These are phyloP conservation scores for Populus hybrid DNA, from an alignment of 441 rosid genomes.

Conservation along the genomic window DNA sequence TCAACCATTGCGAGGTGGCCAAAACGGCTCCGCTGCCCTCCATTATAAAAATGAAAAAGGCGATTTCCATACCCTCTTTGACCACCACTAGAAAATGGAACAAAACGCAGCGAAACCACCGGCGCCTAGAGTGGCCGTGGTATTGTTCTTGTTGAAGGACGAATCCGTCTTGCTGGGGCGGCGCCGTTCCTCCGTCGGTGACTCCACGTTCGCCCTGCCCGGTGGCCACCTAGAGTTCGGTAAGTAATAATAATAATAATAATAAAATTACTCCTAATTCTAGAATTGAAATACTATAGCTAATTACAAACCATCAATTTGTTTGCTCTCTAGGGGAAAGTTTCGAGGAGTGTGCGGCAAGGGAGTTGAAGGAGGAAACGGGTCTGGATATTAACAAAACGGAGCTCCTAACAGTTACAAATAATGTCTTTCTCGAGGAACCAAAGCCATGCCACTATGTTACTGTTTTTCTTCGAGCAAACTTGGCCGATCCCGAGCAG, in stretches of 20 bases:
- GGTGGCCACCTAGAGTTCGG: slow-evolving; percentile 97
- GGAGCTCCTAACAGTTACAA: slow-evolving; percentile 61
- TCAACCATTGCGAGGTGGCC: not conserved
- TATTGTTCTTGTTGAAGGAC: slow-evolving; percentile 26
- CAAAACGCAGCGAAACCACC: slow-evolving; percentile 2
- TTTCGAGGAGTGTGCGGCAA: slow-evolving; percentile 74
- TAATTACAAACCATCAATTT: not conserved
- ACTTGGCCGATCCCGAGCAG: slow-evolving; percentile 44
- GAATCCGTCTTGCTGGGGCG: slow-evolving; percentile 54
- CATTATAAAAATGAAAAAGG: not conserved
- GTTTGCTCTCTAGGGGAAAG: slow-evolving; percentile 49
- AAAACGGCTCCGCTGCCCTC: not conserved
- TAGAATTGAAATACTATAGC: not conserved
- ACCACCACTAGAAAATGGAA: not conserved
- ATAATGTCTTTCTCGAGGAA: slow-evolving; percentile 45
- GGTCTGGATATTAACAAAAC: slow-evolving; percentile 47
- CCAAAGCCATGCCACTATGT: slow-evolving; percentile 75
- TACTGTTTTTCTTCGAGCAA: slow-evolving; percentile 50
- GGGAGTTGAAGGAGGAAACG: slow-evolving; percentile 82
- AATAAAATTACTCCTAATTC: not conserved
- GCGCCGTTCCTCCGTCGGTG: slow-evolving; percentile 60
- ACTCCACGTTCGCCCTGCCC: slow-evolving; percentile 77
- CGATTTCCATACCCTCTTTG: no score
- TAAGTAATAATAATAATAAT: slow-evolving; percentile 14
- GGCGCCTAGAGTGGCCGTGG: slow-evolving; percentile 66